These are phyloP conservation scores for Aspergillus olivimuriae DNA, from an alignment of 495 filamentous ascomycete genomes.

Conservation along the genomic window DNA sequence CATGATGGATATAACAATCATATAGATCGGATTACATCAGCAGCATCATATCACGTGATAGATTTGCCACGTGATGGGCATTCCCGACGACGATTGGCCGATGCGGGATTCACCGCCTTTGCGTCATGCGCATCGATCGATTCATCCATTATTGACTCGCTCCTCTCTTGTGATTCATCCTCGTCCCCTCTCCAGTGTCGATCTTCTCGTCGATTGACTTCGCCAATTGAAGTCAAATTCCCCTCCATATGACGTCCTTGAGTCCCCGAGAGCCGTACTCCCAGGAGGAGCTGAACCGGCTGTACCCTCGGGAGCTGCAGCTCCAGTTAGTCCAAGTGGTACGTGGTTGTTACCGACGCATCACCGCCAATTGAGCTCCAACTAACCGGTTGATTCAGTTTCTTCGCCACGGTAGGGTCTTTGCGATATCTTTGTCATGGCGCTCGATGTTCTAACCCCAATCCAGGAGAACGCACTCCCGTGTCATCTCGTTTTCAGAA, in stretches of 20 bases:
- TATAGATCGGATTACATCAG: too few relatives aligned
- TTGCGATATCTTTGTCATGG: neutral
- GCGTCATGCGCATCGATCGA: too few relatives aligned
- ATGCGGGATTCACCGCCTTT: too few relatives aligned
- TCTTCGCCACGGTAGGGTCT: constrained; percentile 68
- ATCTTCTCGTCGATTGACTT: neutral
- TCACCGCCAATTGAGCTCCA: constrained; percentile 1
- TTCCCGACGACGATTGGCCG: too few relatives aligned
- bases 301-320: constrained; percentile 76
- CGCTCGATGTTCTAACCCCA: neutral
- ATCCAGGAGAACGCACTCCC: constrained; percentile 70
- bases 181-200: constrained; percentile 1
- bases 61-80: too few relatives aligned
- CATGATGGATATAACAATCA: too few relatives aligned
- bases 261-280: constrained; percentile 70
- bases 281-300: constrained; percentile 66
- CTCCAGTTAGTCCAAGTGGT: constrained; percentile 86
- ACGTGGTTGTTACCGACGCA: constrained; percentile 18
- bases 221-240: neutral
- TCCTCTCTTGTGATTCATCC: too few relatives aligned
- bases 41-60: too few relatives aligned
- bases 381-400: constrained; percentile 38
- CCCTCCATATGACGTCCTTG: constrained; percentile 63
- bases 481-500: constrained; percentile 84
- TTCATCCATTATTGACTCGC: too few relatives aligned